Evolutionary conservation across 2,329 filamentous ascomycete genomes (phyloP), one percentile per base, ranked within the genome.

Genomic region (Diaporthe australafricana): DNA sequence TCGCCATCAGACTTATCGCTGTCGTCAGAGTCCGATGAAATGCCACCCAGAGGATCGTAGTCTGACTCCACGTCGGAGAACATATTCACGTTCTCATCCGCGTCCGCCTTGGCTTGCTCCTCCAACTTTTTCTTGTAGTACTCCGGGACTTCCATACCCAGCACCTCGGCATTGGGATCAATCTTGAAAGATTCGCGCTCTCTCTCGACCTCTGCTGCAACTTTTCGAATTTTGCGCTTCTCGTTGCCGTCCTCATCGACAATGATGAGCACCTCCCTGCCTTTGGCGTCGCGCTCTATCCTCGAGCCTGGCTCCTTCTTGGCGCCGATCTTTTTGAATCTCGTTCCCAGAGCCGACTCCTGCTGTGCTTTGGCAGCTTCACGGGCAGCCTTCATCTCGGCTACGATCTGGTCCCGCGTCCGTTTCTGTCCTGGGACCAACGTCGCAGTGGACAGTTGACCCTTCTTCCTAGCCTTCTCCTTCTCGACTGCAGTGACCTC

Each of bases 61-160:
- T 93, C 91, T 70, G 90, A 90, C 3, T 88, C 91, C 0, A 85
- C 90, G 68, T 88, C 90, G 48, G 89, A 90, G 74, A 93, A 93
- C 9, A 93, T 93, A 75, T 92, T 85, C 30, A 89, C 79, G 67
- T 92, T 86, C 47, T 89, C 84, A 22, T 89, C 85, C 74, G 86
- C 82, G 25, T 89, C 85, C 74, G 86, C 82, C 72, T 88, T 83
- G 12, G 86, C 80, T 8, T 81, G 80, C 45, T 85, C 84, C 55
- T 85, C 81, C 70, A 86, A 85, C 68, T 82, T 83, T 73, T 86
- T 87, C 65, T 79, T 81, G 76, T 88, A 90, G 47, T 87, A 83
- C 66, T 91, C 89, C 2, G 91, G 90, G 9, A 92, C 88, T 70
- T 91, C 89, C 90, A 92, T 92, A 0, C 90, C 91, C 0, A 92